Conservation (phyloP, 2,329 filamentous ascomycete genomes). For the Penicillium psychrosexuale region DNA sequence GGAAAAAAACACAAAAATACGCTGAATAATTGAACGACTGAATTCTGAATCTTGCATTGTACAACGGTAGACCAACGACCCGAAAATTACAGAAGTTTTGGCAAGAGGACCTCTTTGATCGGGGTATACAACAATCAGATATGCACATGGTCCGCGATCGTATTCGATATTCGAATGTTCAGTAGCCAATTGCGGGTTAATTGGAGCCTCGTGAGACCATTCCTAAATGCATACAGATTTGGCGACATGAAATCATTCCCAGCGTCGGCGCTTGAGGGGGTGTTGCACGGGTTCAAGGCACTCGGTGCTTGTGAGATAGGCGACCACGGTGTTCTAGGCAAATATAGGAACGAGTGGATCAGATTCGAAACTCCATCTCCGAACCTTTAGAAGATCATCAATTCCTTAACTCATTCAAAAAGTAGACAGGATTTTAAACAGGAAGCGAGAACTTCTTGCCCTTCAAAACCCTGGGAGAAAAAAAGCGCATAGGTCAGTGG, state of each 20-base stretch:
- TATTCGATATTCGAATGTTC: not conserved
- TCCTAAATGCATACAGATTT: not conserved
- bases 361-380: not conserved
- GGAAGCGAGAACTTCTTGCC: slow-evolving; percentile 85
- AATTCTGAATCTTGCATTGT: not conserved
- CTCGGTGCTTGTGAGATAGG: not conserved
- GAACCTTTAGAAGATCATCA: not conserved
- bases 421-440: slow-evolving; percentile 53
- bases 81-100: not conserved
- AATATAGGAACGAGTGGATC: not conserved
- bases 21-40: not conserved
- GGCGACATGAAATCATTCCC: slow-evolving; percentile 3
- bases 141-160: not conserved
- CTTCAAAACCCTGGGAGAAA: slow-evolving; percentile 61
- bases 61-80: not conserved
- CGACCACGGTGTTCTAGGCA: not conserved
- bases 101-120: not conserved
- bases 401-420: not conserved
- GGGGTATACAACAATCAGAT: not conserved
- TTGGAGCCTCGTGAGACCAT: not conserved
- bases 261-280: not conserved
- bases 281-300: not conserved
- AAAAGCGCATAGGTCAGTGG: slow-evolving; percentile 3
- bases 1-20: not conserved
- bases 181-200: not conserved